Evolutionary conservation across 2,329 filamentous ascomycete genomes (phyloP).

Genomic region (Rasamsonia emersonii): DNA sequence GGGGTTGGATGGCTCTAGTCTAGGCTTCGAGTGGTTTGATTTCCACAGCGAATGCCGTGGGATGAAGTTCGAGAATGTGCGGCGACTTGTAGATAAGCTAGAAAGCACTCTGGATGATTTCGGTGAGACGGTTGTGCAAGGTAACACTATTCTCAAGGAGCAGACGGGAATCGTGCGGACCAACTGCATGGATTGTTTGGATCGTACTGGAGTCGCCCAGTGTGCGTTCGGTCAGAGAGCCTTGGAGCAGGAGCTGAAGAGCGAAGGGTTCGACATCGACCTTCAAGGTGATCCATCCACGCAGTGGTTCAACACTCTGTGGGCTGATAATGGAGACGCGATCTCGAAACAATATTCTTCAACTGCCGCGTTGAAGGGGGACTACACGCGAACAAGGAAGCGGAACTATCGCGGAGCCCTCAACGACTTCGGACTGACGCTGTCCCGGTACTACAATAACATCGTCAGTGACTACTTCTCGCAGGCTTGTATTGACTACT

Average conservation of each 20-base stretch:
- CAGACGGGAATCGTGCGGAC: conserved; percentile 79
- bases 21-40: conserved; percentile 92
- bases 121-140: conserved; percentile 58
- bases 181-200: conserved; percentile 98
- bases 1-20: conserved; percentile 40
- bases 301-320: conserved; percentile 90
- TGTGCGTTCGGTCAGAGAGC: conserved; percentile 80
- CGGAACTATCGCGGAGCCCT: conserved; percentile 84
- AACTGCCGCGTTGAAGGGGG: conserved; percentile 90
- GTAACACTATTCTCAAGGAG: conserved; percentile 31
- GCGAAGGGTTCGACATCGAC: conserved; percentile 67
- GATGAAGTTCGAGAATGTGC: conserved; percentile 97
- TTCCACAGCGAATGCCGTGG: conserved; percentile 88
- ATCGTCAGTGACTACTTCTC: conserved; percentile 98
- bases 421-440: conserved; percentile 80
- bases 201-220: conserved; percentile 92
- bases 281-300: conserved; percentile 69
- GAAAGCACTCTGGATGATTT: conserved; percentile 58
- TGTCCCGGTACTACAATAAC: conserved; percentile 68
- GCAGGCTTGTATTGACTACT: conserved; percentile 88
- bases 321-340: conserved; percentile 96
- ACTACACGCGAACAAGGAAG: conserved; percentile 87
- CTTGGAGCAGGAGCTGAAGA: conserved; percentile 68
- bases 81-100: conserved; percentile 63
- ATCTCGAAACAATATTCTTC: conserved; percentile 94